Evolutionary conservation across 805 yeast genomes (phyloP).

Genomic region (Metschnikowia reukaufii): DNA sequence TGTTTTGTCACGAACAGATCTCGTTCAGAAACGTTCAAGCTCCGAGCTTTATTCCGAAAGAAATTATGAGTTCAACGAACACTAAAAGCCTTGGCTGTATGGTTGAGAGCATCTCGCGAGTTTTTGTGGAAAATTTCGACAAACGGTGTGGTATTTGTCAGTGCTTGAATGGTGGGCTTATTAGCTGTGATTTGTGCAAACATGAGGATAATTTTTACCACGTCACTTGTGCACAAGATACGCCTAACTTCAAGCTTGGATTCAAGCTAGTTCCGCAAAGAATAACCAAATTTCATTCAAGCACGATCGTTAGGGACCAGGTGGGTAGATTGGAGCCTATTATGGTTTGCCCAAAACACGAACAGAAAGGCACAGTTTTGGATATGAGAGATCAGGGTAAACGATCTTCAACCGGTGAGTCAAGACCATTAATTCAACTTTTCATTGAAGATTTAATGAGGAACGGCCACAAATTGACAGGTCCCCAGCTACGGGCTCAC

Average conservation of each 20-base stretch:
- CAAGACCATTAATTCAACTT: constrained; percentile 39
- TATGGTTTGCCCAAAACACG: constrained; percentile 45
- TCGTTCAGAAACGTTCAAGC: constrained; percentile 15
- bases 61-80: constrained; percentile 4
- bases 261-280: constrained; percentile 41
- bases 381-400: constrained; percentile 30
- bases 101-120: constrained; percentile 31
- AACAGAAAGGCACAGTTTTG: constrained; percentile 21
- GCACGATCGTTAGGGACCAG: constrained; percentile 21
- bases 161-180: constrained; percentile 49
- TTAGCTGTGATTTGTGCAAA: constrained; percentile 47
- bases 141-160: constrained; percentile 47
- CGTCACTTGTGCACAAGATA: constrained; percentile 59
- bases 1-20: constrained; percentile 48
- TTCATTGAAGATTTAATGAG: constrained; percentile 39
- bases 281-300: constrained; percentile 17
- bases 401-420: constrained; percentile 26
- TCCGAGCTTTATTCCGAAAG: constrained; percentile 14
- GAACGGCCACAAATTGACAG: constrained; percentile 23
- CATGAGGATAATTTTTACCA: constrained; percentile 35
- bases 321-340: constrained; percentile 46
- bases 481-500: constrained; percentile 34
- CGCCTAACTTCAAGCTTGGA: constrained; percentile 49
- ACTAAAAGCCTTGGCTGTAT: constrained; percentile 14
- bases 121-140: constrained; percentile 29